Evolutionary conservation across 108 stramenopile species (phyloP).

Genomic region (Fragilariopsis cylindrus): DNA sequence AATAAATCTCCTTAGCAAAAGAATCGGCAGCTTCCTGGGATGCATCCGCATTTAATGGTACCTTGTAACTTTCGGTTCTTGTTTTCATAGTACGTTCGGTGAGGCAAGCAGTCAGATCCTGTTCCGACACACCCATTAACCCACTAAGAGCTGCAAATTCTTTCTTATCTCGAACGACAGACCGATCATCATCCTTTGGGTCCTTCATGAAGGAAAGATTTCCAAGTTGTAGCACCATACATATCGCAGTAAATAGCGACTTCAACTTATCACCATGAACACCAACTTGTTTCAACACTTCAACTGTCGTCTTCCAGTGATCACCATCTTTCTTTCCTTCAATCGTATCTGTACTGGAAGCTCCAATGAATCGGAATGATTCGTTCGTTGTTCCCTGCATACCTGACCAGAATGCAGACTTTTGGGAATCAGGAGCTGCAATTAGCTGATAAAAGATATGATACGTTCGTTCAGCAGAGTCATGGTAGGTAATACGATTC

Average conservation of each 20-base stretch:
- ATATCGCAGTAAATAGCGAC: slow-evolving; percentile 74
- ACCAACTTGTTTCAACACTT: slow-evolving; percentile 66
- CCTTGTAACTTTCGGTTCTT: slow-evolving; percentile 76
- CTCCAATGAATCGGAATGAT: slow-evolving; percentile 70
- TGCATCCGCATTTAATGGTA: slow-evolving; percentile 69
- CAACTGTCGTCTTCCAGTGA: slow-evolving; percentile 67
- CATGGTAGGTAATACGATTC: slow-evolving; percentile 90
- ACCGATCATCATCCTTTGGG: slow-evolving; percentile 60
- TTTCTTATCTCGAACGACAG: slow-evolving; percentile 55
- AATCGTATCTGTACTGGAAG: slow-evolving; percentile 48
- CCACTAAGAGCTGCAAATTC: slow-evolving; percentile 68
- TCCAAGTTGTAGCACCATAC: slow-evolving; percentile 86
- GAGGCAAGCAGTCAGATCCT: slow-evolving; percentile 65
- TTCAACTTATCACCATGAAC: slow-evolving; percentile 58
- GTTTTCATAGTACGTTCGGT: slow-evolving; percentile 81
- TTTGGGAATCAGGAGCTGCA: slow-evolving; percentile 70
- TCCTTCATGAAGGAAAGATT: slow-evolving; percentile 84
- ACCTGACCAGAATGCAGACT: slow-evolving; percentile 63
- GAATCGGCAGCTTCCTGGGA: slow-evolving; percentile 90
- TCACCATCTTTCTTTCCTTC: slow-evolving; percentile 82
- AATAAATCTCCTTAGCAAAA: slow-evolving; percentile 94
- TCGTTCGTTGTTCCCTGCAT: slow-evolving; percentile 67
- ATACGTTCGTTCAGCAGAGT: slow-evolving; percentile 93
- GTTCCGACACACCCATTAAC: slow-evolving; percentile 69
- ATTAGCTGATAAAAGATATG: slow-evolving; percentile 98